phyloP scores from a whole-genome alignment of 139 green algal species.

The Chloropicon primus region DNA sequence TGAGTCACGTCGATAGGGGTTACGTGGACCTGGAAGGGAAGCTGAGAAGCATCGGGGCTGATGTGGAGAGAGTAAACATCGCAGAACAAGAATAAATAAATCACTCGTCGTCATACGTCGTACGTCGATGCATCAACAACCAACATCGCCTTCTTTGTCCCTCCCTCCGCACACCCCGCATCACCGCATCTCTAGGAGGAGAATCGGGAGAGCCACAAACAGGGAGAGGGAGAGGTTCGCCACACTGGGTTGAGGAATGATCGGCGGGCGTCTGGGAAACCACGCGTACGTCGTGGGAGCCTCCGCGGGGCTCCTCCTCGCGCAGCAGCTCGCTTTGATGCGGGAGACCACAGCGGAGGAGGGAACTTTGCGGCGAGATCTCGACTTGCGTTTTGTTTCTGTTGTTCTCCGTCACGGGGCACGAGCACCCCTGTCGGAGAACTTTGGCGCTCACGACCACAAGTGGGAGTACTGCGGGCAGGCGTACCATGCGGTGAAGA shows the following conservation, averaged over 20 bases:
- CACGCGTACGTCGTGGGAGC: not conserved
- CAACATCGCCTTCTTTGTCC: too few species aligned
- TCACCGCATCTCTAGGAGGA: too few species aligned
- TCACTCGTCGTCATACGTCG: too few species aligned
- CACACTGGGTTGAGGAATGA: too few species aligned
- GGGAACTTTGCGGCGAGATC: too few species aligned
- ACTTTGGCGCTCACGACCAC: not conserved
- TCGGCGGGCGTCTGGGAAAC: not conserved
- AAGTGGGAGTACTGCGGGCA: constrained; percentile 14
- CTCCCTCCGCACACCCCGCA: too few species aligned
- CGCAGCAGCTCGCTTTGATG: too few species aligned
- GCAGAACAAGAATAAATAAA: too few species aligned
- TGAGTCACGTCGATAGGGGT: constrained; percentile 29
- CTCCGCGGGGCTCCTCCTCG: not conserved
- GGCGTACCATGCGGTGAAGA: constrained; percentile 14
- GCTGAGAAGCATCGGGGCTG: constrained; percentile 23
- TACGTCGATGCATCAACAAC: too few species aligned
- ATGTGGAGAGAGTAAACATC: constrained; percentile 17
- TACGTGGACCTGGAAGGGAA: constrained; percentile 36
- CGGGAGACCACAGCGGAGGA: too few species aligned
- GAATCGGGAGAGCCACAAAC: too few species aligned
- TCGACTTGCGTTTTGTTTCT: not conserved
- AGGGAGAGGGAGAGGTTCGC: too few species aligned
- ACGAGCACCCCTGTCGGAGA: not conserved
- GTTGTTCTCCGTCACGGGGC: not conserved